Conservation (phyloP, 352 stramenopile genomes). For the Peronosclerospora sorghi region DNA sequence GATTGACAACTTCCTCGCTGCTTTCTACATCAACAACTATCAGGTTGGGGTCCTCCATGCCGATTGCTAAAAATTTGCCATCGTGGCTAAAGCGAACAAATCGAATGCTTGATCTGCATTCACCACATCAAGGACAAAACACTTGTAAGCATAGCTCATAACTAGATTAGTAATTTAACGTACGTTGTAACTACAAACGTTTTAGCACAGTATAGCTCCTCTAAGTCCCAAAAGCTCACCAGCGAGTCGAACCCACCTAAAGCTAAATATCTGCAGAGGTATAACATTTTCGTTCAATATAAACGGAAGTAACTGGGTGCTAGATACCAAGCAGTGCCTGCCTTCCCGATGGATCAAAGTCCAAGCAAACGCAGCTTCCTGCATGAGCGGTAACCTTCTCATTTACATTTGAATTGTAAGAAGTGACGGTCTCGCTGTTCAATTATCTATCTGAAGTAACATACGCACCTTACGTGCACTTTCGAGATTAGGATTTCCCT, state of each 20-base stretch:
- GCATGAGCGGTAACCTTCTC: constrained; percentile 53
- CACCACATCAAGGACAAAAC: neutral
- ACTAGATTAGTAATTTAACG: constrained; percentile 4
- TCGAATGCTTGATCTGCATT: constrained; percentile 60
- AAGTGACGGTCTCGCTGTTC: neutral
- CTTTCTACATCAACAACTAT: constrained; percentile 55
- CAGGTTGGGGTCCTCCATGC: constrained; percentile 65
- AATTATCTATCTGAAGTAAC: neutral
- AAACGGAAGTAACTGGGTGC: neutral
- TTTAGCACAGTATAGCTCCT: constrained; percentile 78
- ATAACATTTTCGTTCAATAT: too few species aligned
- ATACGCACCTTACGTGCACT: constrained; percentile 63
- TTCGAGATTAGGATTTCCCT: constrained; percentile 68
- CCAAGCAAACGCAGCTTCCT: constrained; percentile 73
- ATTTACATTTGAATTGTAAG: neutral
- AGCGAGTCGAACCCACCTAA: constrained; percentile 77
- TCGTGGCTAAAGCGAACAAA: constrained; percentile 73
- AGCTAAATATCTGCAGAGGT: constrained; percentile 44
- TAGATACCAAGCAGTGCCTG: constrained; percentile 10
- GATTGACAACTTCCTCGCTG: constrained; percentile 38
- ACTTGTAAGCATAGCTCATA: neutral
- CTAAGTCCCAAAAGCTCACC: constrained; percentile 75
- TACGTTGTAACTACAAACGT: constrained; percentile 77
- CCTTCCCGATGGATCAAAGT: constrained; percentile 69
- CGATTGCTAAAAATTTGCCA: constrained; percentile 58